Evolutionary conservation across 1,139 yeast genomes (phyloP).

Genomic region (Lipomyces yarrowii): DNA sequence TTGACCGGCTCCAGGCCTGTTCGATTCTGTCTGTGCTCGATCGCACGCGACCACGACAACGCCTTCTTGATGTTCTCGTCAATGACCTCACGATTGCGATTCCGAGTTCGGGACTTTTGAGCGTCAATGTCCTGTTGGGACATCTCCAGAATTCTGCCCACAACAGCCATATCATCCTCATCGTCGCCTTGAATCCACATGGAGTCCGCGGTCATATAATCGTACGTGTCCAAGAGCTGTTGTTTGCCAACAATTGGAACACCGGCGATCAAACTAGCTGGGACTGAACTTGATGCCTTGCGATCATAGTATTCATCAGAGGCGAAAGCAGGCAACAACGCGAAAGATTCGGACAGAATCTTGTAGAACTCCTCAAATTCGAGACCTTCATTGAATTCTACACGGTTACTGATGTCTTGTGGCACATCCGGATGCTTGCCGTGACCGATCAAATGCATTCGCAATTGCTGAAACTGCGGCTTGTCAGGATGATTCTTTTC

Average conservation of each 20-base stretch:
- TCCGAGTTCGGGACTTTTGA: conserved; percentile 22
- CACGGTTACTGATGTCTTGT: conserved; percentile 16
- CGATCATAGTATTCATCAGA: conserved; percentile 28
- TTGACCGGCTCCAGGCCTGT: conserved; percentile 22
- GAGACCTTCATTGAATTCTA: conserved; percentile 29
- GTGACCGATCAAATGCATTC: conserved; percentile 28
- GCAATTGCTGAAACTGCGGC: conserved; percentile 18
- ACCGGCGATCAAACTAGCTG: conserved; percentile 30
- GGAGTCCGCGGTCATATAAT: conserved; percentile 28
- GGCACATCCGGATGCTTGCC: conserved; percentile 30
- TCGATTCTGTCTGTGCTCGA: conserved; percentile 17
- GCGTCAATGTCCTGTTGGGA: conserved; percentile 25
- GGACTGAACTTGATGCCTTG: conserved; percentile 30
- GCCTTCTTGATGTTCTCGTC: conserved; percentile 27
- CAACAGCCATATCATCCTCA: conserved; percentile 29
- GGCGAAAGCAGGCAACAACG: conserved; percentile 30
- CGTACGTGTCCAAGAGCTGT: conserved; percentile 24
- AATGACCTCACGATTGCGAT: conserved; percentile 20
- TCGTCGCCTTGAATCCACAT: conserved; percentile 28
- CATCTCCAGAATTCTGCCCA: conserved; percentile 25
- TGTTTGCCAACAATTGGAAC: conserved; percentile 28
- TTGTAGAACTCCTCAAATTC: conserved; percentile 28
- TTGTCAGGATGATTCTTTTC: conserved; percentile 16
- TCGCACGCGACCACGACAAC: conserved; percentile 17
- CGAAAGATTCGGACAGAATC: conserved; percentile 27